phyloP scores from a whole-genome alignment of 257 asterid genomes.

The Paraleonurus japonicus region DNA sequence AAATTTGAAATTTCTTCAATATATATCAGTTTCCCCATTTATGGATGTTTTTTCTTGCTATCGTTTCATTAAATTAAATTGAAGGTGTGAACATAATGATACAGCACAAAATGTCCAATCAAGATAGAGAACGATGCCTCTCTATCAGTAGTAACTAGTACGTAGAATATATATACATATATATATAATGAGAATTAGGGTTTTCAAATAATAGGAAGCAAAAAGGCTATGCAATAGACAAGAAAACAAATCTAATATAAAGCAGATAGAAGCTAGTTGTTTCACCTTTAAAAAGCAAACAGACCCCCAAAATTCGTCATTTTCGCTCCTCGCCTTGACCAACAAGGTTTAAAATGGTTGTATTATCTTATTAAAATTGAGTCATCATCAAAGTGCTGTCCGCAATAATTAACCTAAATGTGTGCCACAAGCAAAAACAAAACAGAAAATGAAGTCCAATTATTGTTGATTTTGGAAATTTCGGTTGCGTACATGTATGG shows the following conservation, averaged over 20 bases:
- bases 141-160: neutral
- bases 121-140: neutral
- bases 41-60: neutral
- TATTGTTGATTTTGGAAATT: neutral
- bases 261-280: neutral
- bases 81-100: neutral
- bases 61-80: neutral
- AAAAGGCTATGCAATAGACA: neutral
- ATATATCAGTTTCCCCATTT: neutral
- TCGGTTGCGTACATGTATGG: neutral
- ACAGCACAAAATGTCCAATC: neutral
- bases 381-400: neutral
- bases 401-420: neutral
- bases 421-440: neutral
- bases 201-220: neutral
- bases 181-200: neutral
- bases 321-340: neutral
- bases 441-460: neutral
- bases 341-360: neutral
- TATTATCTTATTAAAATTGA: neutral
- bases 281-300: neutral
- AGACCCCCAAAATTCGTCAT: neutral
- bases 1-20: neutral
- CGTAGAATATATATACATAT: neutral
- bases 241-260: neutral